These are phyloP conservation scores for Chalciporus sphaerocephalus DNA, from an alignment of 768 basidiomycete genomes.

Conservation along the genomic window DNA sequence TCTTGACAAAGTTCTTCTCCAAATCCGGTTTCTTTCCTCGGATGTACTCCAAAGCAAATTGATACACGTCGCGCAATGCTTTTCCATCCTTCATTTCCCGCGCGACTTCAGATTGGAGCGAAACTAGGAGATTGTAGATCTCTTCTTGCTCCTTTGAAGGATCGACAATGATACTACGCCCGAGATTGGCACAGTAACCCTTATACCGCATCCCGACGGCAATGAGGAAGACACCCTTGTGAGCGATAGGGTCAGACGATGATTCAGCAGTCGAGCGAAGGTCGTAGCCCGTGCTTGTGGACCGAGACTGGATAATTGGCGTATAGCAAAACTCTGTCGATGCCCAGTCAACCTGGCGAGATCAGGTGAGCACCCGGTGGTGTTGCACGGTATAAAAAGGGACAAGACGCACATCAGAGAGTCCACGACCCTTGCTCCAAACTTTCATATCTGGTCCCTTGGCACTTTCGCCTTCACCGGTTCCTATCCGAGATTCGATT, in stretches of 20 bases:
- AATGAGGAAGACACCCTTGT: conserved; percentile 85
- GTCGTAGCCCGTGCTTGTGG: conserved; percentile 81
- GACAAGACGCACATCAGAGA: conserved; percentile 60
- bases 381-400: neutral
- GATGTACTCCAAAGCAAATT: conserved; percentile 63
- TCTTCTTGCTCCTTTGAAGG: conserved; percentile 90
- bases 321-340: conserved; percentile 91
- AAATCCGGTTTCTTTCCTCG: conserved; percentile 77
- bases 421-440: conserved; percentile 75
- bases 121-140: conserved; percentile 74
- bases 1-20: conserved; percentile 83
- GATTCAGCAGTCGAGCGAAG: conserved; percentile 84
- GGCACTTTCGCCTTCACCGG: conserved; percentile 53
- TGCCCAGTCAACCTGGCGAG: conserved; percentile 75
- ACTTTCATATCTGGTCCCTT: conserved; percentile 91
- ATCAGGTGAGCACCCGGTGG: conserved; percentile 6
- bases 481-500: conserved; percentile 85
- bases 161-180: conserved; percentile 92
- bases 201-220: conserved; percentile 89
- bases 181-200: conserved; percentile 89
- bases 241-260: conserved; percentile 73
- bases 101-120: conserved; percentile 73
- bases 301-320: conserved; percentile 92
- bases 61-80: conserved; percentile 75
- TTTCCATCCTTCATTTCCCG: conserved; percentile 76